These are phyloP conservation scores for Arabidopsis arenosa DNA, from an alignment of 345 rosid species.

Conservation along the genomic window DNA sequence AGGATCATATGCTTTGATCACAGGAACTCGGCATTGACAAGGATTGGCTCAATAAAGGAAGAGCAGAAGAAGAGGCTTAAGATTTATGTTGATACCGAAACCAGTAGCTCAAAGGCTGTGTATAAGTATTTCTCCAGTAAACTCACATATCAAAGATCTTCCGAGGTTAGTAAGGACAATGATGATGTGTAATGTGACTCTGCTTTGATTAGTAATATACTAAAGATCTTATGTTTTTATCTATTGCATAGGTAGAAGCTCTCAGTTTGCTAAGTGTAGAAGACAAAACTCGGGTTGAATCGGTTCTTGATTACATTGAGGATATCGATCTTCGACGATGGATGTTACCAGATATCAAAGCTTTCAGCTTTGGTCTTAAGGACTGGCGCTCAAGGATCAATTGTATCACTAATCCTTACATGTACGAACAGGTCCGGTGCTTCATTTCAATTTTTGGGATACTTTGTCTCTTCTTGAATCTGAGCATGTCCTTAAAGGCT, in stretches of 20 bases:
- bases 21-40: constrained; percentile 56
- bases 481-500: not conserved
- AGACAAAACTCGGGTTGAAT: constrained; percentile 55
- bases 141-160: constrained; percentile 46
- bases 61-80: constrained; percentile 46
- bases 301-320: constrained; percentile 70
- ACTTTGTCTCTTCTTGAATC: not conserved
- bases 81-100: constrained; percentile 57
- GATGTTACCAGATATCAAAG: constrained; percentile 65
- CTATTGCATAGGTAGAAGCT: constrained; percentile 46
- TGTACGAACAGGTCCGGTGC: constrained; percentile 67
- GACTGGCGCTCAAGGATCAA: constrained; percentile 74
- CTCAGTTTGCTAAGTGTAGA: constrained; percentile 49
- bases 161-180: constrained; percentile 51
- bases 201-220: constrained; percentile 3
- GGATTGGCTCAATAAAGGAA: constrained; percentile 30
- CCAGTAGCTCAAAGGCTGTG: constrained; percentile 72
- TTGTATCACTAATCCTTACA: constrained; percentile 69
- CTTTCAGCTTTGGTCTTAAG: constrained; percentile 64
- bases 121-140: constrained; percentile 65
- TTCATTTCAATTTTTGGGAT: not conserved
- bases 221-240: not conserved
- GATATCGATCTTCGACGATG: constrained; percentile 78
- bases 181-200: not conserved
- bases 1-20: constrained; percentile 89